These are phyloP conservation scores for Kazachstania kunashirensis DNA, from an alignment of 805 yeast genomes.

Conservation along the genomic window DNA sequence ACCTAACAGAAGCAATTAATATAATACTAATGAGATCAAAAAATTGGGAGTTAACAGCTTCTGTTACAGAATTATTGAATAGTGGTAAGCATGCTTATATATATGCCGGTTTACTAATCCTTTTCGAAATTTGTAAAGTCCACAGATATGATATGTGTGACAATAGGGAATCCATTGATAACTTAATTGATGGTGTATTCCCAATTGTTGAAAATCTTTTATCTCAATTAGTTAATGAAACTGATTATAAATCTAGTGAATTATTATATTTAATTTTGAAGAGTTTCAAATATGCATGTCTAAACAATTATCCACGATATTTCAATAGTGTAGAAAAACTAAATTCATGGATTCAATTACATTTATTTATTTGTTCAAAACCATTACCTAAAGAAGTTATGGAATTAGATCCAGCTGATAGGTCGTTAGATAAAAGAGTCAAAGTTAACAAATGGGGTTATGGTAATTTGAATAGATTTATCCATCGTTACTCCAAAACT, in stretches of 20 bases:
- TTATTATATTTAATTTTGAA: constrained; percentile 56
- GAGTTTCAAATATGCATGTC: constrained; percentile 53
- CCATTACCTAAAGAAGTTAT: constrained; percentile 44
- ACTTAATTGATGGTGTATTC: constrained; percentile 39
- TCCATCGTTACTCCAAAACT: constrained; percentile 49
- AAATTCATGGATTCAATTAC: constrained; percentile 57
- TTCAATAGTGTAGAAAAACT: constrained; percentile 32
- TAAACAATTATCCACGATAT: constrained; percentile 48
- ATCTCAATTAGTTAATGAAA: constrained; percentile 26
- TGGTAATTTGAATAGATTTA: constrained; percentile 63
- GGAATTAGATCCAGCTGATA: constrained; percentile 40
- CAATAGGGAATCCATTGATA: constrained; percentile 39
- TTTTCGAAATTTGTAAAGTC: constrained; percentile 45
- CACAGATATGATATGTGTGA: constrained; percentile 48
- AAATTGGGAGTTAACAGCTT: constrained; percentile 30
- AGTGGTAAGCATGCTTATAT: constrained; percentile 33
- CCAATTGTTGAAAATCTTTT: constrained; percentile 52
- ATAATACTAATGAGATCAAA: constrained; percentile 40
- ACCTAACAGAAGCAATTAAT: constrained; percentile 48
- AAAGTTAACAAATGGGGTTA: constrained; percentile 86
- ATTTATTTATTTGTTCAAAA: constrained; percentile 48
- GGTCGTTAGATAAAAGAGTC: constrained; percentile 40
- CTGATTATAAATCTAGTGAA: constrained; percentile 32
- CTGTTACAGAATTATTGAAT: constrained; percentile 29
- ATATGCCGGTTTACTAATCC: constrained; percentile 47